phyloP scores from a whole-genome alignment of 257 asterid genomes.

The Primulina eburnea region DNA sequence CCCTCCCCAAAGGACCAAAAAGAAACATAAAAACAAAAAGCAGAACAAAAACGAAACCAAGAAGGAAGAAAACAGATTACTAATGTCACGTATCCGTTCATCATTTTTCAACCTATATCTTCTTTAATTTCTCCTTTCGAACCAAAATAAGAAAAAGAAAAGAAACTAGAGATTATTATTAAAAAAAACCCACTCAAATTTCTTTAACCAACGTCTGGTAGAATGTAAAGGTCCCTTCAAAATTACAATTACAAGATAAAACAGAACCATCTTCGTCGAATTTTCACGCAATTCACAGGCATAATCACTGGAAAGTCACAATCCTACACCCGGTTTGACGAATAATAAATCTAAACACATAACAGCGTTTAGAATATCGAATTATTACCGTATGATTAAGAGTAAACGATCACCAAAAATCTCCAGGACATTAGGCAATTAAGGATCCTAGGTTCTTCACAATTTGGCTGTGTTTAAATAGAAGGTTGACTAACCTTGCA shows the following conservation, averaged over 20 bases:
- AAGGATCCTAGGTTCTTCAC: neutral
- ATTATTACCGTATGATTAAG: neutral
- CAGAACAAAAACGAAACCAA: neutral
- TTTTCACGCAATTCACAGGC: neutral
- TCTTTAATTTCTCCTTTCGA: neutral
- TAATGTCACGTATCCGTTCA: neutral
- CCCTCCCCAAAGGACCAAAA: neutral
- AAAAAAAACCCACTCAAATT: neutral
- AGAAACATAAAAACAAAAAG: too few relatives aligned
- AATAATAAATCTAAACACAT: neutral
- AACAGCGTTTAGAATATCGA: neutral
- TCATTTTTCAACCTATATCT: neutral
- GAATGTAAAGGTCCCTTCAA: neutral
- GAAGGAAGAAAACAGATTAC: too few relatives aligned
- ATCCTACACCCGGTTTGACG: neutral
- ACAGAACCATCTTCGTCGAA: neutral
- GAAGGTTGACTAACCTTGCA: neutral
- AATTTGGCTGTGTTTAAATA: neutral
- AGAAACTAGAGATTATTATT: too few relatives aligned
- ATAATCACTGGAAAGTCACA: neutral
- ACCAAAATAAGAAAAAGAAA: neutral
- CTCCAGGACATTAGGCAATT: neutral
- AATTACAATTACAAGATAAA: too few relatives aligned
- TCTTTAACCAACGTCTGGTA: neutral
- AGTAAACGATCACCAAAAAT: neutral